Percentiles rank a stretch among this genome's conserved stretches.
These are phyloP conservation scores for Clonostachys rhizophaga DNA, from an alignment of 2,329 filamentous ascomycete genomes.

Conservation along the genomic window DNA sequence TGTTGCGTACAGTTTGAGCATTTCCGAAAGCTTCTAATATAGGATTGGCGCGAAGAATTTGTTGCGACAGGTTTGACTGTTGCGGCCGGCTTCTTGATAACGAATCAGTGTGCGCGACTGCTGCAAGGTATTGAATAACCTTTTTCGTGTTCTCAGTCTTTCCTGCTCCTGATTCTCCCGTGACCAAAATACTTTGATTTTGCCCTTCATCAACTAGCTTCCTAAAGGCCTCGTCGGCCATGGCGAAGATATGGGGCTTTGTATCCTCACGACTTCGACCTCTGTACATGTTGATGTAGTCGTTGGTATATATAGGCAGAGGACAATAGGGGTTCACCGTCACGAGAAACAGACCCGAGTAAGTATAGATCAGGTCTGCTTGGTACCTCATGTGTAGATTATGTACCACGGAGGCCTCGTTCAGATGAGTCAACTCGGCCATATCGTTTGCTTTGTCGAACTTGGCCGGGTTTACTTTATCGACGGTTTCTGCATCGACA, in stretches of 20 bases:
- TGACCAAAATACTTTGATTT: slow-evolving; percentile 97
- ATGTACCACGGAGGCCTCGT: slow-evolving; percentile 96
- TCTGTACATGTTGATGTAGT: slow-evolving; percentile 98
- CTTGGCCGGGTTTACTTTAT: slow-evolving; percentile 98
- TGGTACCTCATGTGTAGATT: slow-evolving; percentile 95
- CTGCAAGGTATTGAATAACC: slow-evolving; percentile 96
- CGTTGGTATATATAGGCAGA: slow-evolving; percentile 90
- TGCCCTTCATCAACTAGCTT: slow-evolving; percentile 92
- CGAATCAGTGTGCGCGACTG: slow-evolving; percentile 82
- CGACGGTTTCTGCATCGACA: slow-evolving; percentile 79
- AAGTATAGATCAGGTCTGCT: slow-evolving; percentile 95
- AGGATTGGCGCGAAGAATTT: slow-evolving; percentile 92
- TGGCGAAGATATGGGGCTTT: slow-evolving; percentile 94
- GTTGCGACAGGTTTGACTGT: slow-evolving; percentile 86
- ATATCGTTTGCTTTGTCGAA: slow-evolving; percentile 99
- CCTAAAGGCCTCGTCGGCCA: slow-evolving; percentile 94
- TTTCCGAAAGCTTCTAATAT: slow-evolving; percentile 98
- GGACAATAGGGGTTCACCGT: slow-evolving; percentile 96
- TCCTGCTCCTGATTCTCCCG: slow-evolving; percentile 94
- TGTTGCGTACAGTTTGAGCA: slow-evolving; percentile 94
- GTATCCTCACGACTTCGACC: slow-evolving; percentile 88
- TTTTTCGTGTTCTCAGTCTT: slow-evolving; percentile 99
- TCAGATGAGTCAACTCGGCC: slow-evolving; percentile 96
- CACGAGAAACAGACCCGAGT: slow-evolving; percentile 93
- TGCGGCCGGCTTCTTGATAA: slow-evolving; percentile 55